phyloP scores from a whole-genome alignment of 129 eudicot species.

The Artemisia tridentata region DNA sequence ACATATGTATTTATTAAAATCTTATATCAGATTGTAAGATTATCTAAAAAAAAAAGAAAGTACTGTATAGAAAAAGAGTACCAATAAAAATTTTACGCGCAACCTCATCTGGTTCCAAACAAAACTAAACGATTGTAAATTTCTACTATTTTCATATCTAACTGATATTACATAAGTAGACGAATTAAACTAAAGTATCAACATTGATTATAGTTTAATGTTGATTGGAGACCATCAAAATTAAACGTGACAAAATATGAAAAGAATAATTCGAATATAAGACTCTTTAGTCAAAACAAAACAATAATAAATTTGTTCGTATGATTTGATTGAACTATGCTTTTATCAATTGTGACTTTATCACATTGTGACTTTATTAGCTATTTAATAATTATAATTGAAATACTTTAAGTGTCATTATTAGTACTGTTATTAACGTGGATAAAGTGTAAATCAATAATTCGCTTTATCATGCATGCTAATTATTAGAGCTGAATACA shows the following conservation, averaged over 20 bases:
- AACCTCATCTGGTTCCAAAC: no score
- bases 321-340: neutral
- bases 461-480: conserved; percentile 26
- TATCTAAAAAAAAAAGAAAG: no score
- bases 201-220: neutral
- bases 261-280: neutral
- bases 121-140: no score
- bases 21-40: no score
- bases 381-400: neutral
- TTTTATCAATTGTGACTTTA: conserved; percentile 3
- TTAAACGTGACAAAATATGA: conserved; percentile 7
- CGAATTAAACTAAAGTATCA: no score
- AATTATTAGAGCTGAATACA: conserved; percentile 9
- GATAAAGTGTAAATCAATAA: conserved; percentile 18
- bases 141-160: no score
- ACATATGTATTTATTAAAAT: no score
- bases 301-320: neutral
- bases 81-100: no score
- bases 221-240: neutral
- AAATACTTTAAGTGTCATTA: neutral
- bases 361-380: neutral
- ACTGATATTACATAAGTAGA: no score
- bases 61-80: no score
- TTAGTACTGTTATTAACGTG: neutral
- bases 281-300: conserved; percentile 13